Conservation (phyloP, 805 yeast genomes). For the Ogataea ramenticola region DNA sequence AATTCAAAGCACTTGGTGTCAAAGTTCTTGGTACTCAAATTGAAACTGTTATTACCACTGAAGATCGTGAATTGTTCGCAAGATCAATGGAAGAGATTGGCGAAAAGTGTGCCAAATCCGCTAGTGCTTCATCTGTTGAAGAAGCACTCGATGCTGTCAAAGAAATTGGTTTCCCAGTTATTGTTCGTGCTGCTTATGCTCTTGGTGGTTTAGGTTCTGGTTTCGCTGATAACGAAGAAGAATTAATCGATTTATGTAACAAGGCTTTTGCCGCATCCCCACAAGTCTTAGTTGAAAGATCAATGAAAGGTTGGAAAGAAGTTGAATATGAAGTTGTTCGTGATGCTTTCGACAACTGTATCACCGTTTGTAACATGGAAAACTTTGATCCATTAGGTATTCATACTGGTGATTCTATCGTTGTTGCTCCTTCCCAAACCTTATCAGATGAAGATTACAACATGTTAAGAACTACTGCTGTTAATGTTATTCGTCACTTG, state of each 20-base stretch:
- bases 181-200: constrained; percentile 96
- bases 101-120: constrained; percentile 93
- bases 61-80: constrained; percentile 95
- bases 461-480: constrained; percentile 97
- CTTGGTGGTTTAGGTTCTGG: constrained; percentile 98
- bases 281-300: constrained; percentile 89
- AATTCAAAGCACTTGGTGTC: constrained; percentile 85
- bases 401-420: constrained; percentile 98
- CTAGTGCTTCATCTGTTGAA: constrained; percentile 69
- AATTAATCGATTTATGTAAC: constrained; percentile 76
- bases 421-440: constrained; percentile 98
- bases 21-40: constrained; percentile 95
- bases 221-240: constrained; percentile 82
- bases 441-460: constrained; percentile 94
- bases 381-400: constrained; percentile 97
- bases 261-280: constrained; percentile 95
- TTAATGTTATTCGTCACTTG: constrained; percentile 91
- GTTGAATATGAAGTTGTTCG: constrained; percentile 98
- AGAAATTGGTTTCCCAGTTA: constrained; percentile 88
- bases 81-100: constrained; percentile 89
- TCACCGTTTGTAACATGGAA: constrained; percentile 99
- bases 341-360: constrained; percentile 95
- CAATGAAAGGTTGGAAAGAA: constrained; percentile 99
- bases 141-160: constrained; percentile 84
- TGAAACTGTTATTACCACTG: constrained; percentile 93